These are phyloP conservation scores for Juglanconis juglandina DNA, from an alignment of 2,329 filamentous ascomycete species.

Conservation along the genomic window DNA sequence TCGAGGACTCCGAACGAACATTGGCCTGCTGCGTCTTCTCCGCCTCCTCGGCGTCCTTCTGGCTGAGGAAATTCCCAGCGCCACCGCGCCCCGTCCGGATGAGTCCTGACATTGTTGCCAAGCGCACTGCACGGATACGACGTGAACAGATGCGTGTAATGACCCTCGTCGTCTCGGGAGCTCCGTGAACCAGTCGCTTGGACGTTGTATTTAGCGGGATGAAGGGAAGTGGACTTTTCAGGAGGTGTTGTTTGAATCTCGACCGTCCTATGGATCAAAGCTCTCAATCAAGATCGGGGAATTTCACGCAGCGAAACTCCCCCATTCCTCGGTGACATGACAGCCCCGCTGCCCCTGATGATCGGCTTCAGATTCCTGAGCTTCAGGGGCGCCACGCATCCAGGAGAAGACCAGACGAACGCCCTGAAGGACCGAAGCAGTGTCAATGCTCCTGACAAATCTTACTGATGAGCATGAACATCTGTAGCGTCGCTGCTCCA, in stretches of 20 bases:
- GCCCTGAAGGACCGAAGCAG: neutral
- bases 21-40: slow-evolving; percentile 25
- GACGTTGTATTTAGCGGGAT: neutral
- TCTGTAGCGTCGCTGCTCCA: neutral
- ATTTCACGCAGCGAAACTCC: neutral
- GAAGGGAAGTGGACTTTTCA: neutral
- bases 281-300: neutral
- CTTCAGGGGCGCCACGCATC: neutral
- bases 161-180: neutral
- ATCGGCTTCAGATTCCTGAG: neutral
- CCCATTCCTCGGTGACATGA: neutral
- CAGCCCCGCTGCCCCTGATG: neutral
- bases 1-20: slow-evolving; percentile 3
- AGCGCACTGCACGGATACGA: neutral
- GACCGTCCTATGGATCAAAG: neutral
- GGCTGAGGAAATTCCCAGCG: slow-evolving; percentile 59
- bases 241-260: neutral
- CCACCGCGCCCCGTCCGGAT: slow-evolving; percentile 59
- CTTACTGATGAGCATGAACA: neutral
- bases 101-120: slow-evolving; percentile 33
- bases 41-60: slow-evolving; percentile 48
- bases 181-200: neutral
- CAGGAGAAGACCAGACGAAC: neutral
- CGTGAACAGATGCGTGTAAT: neutral
- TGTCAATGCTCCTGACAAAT: neutral